Percentiles rank a stretch among this genome's conserved stretches.
phyloP scores from a whole-genome alignment of 192 early-diverging fungal genomes.

The Rhizophlyctis rosea region DNA sequence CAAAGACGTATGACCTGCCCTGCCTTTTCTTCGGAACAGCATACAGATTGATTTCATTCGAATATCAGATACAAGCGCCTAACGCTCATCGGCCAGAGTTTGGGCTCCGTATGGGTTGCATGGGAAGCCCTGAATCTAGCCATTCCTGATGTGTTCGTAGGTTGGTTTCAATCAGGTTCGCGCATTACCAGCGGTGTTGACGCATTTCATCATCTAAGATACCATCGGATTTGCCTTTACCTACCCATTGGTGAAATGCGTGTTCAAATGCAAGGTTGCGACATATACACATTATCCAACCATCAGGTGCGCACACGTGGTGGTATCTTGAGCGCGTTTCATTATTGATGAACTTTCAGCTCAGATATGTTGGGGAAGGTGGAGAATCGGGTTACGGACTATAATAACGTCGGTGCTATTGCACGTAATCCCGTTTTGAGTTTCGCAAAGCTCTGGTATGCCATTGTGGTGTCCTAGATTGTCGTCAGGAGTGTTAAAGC shows the following conservation, averaged over 20 bases:
- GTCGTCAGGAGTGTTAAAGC: neutral
- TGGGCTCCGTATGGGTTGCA: slow-evolving; percentile 74
- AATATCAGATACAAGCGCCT: slow-evolving; percentile 66
- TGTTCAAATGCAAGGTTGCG: slow-evolving; percentile 59
- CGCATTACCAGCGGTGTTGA: no score
- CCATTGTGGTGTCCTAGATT: slow-evolving; percentile 8
- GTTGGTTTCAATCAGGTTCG: slow-evolving; percentile 42
- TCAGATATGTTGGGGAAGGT: slow-evolving; percentile 85
- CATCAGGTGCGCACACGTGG: slow-evolving; percentile 62
- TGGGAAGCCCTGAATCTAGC: slow-evolving; percentile 68
- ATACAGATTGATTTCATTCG: neutral
- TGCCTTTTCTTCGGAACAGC: neutral
- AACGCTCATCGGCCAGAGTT: slow-evolving; percentile 82
- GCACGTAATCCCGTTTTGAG: slow-evolving; percentile 58
- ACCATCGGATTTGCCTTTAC: slow-evolving; percentile 96
- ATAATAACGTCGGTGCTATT: slow-evolving; percentile 64
- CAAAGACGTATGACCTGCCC: slow-evolving; percentile 47
- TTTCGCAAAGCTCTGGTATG: slow-evolving; percentile 57
- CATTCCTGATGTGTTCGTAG: slow-evolving; percentile 80
- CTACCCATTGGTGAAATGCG: slow-evolving; percentile 69
- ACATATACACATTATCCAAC: slow-evolving; percentile 97
- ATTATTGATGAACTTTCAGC: slow-evolving; percentile 34
- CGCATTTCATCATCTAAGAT: slow-evolving; percentile 64
- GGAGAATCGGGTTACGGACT: slow-evolving; percentile 50
- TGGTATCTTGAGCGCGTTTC: neutral